These are phyloP conservation scores for Aethionema arabicum DNA, from an alignment of 345 rosid genomes.

Conservation along the genomic window DNA sequence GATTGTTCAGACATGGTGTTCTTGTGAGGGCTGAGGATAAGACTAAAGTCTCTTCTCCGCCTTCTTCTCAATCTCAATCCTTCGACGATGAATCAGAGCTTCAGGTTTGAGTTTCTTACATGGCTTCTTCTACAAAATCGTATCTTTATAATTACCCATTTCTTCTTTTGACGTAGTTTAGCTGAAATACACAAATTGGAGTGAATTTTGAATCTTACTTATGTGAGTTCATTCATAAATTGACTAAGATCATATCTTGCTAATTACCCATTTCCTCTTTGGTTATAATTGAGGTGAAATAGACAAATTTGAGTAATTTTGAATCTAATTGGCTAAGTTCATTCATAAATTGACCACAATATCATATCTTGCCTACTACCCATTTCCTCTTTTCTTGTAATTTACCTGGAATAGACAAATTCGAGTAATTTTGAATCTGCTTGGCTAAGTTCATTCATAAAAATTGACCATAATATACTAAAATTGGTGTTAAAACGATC, in stretches of 20 bases:
- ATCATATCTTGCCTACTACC: too few relatives aligned
- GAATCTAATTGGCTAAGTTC: conserved; percentile 1
- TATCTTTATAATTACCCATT: conserved; percentile 14
- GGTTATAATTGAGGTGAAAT: too few relatives aligned
- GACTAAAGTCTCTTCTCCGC: conserved; percentile 50
- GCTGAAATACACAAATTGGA: not conserved
- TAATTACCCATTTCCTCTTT: too few relatives aligned
- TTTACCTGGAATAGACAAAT: too few relatives aligned
- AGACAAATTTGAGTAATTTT: not conserved
- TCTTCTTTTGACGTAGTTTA: not conserved
- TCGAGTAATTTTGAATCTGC: too few relatives aligned
- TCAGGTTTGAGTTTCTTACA: conserved; percentile 44
- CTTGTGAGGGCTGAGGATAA: conserved; percentile 75
- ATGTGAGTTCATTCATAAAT: conserved; percentile 2
- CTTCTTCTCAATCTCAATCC: conserved; percentile 38
- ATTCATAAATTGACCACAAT: not conserved
- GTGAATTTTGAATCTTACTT: not conserved
- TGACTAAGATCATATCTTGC: not conserved
- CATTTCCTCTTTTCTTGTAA: too few relatives aligned
- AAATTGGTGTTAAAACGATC: not conserved
- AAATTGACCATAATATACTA: not conserved
- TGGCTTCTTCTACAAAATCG: not conserved
- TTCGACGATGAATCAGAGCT: conserved; percentile 44
- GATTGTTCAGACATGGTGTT: conserved; percentile 42
- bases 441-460: too few relatives aligned